A percentile compares a stretch with the other conserved stretches of the same genome.
Conservation (phyloP, 495 filamentous ascomycete genomes). For the Patellaria atrata region DNA sequence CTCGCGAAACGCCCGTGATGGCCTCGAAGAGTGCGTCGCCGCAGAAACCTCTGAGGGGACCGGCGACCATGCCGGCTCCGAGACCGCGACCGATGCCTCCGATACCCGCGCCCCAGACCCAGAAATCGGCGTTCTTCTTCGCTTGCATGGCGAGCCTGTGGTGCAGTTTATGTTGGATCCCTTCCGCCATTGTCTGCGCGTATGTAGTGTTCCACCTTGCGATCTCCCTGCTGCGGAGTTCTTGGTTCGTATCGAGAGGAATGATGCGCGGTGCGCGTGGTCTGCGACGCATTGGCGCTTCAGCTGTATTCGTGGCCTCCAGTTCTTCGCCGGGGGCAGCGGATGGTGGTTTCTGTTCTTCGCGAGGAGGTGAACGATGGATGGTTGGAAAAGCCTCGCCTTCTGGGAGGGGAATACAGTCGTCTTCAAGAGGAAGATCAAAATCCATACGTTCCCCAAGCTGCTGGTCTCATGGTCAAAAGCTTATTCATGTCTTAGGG, state of each 20-base stretch:
- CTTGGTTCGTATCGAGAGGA: constrained; percentile 17
- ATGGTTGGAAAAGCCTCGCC: constrained; percentile 8
- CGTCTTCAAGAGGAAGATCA: constrained; percentile 21
- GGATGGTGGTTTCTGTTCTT: constrained; percentile 1
- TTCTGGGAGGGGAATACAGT: constrained; percentile 7
- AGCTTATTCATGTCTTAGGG: constrained; percentile 7
- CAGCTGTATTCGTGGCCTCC: constrained; percentile 6
- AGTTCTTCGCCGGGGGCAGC: background rate
- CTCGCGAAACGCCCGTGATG: constrained; percentile 27
- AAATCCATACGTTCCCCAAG: constrained; percentile 33
- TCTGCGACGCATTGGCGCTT: constrained; percentile 12
- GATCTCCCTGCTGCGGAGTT: constrained; percentile 26
- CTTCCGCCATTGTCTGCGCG: constrained; percentile 24
- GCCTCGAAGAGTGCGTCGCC: constrained; percentile 38
- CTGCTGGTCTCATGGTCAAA: constrained; percentile 15
- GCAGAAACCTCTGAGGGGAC: constrained; percentile 39
- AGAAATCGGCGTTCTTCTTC: constrained; percentile 28
- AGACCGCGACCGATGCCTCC: constrained; percentile 42
- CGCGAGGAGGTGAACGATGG: background rate
- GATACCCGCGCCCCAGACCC: constrained; percentile 21
- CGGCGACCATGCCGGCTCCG: constrained; percentile 25
- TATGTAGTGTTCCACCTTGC: constrained; percentile 26
- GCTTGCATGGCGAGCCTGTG: constrained; percentile 16
- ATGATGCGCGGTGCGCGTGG: constrained; percentile 14
- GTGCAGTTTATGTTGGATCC: constrained; percentile 10